Base-by-base conservation (phyloP, 306 rosid species). In the Alnus glutinosa region DNA sequence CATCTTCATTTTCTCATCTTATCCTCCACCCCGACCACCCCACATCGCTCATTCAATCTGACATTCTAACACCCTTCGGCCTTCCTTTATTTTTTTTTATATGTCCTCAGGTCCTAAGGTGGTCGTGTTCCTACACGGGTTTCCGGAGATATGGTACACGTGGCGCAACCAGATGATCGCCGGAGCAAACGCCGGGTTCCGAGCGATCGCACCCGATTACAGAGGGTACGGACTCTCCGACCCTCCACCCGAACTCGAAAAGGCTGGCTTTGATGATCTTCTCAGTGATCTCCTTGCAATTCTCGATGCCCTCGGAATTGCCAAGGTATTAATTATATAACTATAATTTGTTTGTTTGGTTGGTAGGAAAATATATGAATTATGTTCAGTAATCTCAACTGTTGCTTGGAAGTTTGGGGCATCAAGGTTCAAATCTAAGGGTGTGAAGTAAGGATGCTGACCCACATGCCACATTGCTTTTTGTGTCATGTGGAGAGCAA, bases 151-250 rank as follows among this genome's bases (percentile, higher is more conserved):
- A 79, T 94, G 98, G 98, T 92, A 92, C 92, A 81, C 96, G 0
- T 94, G 98, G 98, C 89, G 94, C 16, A 91, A 92, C 88, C 98
- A 94, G 85, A 89, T 94, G 96, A 64, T 90, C 2, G 94, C 90
- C 2, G 64, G 87, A 0, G 91, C 96, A 37, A 50, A 51, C 15
- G 91, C 88, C 0, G 93, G 97, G 2, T 90, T 88, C 88, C 85
- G 94, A 75, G 94, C 96, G 6, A 86, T 90, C 34, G 93, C 91
- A 1, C 84, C 88, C 28, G 93, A 94, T 84, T 86, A 75, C 86
- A 88, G 93, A 74, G 93, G 97, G 1, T 92, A 85, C 52, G 98
- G 98, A 5, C 89, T 92, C 2, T 94, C 98, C 63, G 94, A 94
- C 42, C 55, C 85, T 4, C 89, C 92, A 0, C 61, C 86, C 0